Percentiles rank a stretch among this genome's conserved stretches.
These are phyloP conservation scores for Xerocomus spinulosus DNA, from an alignment of 768 basidiomycete species.

Conservation along the genomic window DNA sequence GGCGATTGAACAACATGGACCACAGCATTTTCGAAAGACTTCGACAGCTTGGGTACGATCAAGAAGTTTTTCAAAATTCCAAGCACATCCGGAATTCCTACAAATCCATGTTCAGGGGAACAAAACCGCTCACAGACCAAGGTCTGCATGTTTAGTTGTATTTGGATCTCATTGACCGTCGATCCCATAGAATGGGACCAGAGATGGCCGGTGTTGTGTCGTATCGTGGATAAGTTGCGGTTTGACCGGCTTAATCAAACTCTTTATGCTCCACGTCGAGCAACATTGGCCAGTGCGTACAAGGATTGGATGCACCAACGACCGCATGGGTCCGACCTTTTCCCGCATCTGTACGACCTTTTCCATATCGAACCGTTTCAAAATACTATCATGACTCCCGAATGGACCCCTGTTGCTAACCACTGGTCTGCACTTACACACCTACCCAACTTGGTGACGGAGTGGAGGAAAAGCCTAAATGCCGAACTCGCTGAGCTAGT, in stretches of 20 bases:
- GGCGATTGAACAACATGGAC: not conserved
- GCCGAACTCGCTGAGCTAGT: constrained; percentile 5
- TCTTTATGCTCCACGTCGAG: not conserved
- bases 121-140: constrained; percentile 7
- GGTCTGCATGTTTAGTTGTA: no score
- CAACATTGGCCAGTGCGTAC: not conserved
- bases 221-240: constrained; percentile 3
- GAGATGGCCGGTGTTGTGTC: constrained; percentile 2
- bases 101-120: not conserved
- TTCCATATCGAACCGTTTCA: constrained; percentile 1
- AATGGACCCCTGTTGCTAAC: no score
- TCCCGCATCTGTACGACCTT: constrained; percentile 2
- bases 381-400: constrained; percentile 4
- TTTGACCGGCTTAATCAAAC: not conserved
- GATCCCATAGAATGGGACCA: constrained; percentile 7
- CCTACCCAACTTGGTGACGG: constrained; percentile 1
- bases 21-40: constrained; percentile 12
- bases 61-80: no score
- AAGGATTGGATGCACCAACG: not conserved
- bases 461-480: constrained; percentile 8
- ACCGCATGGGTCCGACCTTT: not conserved
- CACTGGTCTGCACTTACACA: constrained; percentile 7
- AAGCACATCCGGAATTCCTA: no score
- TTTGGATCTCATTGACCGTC: not conserved
- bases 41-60: not conserved